Percentiles rank a stretch among this genome's conserved stretches.
These are phyloP conservation scores for Danielia oregonensis DNA, from an alignment of 805 yeast genomes.

Conservation along the genomic window DNA sequence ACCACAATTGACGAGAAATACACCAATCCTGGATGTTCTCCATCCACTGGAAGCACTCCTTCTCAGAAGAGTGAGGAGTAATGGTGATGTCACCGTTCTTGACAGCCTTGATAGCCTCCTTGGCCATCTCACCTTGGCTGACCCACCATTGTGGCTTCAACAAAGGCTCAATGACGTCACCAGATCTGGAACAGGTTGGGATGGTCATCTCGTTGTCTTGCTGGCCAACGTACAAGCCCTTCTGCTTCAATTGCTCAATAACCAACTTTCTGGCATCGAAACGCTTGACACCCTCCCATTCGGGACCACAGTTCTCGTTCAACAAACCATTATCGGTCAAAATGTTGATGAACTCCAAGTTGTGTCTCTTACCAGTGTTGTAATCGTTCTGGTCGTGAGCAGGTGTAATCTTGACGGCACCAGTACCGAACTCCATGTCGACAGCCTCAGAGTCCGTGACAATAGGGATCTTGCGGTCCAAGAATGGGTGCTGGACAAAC, in stretches of 20 bases:
- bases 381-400: constrained; percentile 98
- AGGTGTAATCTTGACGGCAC: constrained; percentile 99
- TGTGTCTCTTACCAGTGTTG: constrained; percentile 91
- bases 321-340: constrained; percentile 87
- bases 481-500: constrained; percentile 84
- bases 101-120: constrained; percentile 81
- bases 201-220: constrained; percentile 94
- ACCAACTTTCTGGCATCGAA: constrained; percentile 89
- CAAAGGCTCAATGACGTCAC: constrained; percentile 94
- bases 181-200: constrained; percentile 93
- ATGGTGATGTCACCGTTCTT: constrained; percentile 76
- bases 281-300: constrained; percentile 86
- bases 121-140: constrained; percentile 82
- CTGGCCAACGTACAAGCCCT: constrained; percentile 77
- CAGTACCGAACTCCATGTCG: constrained; percentile 99
- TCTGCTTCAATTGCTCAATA: constrained; percentile 70
- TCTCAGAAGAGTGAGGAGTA: constrained; percentile 84
- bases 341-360: constrained; percentile 83
- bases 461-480: constrained; percentile 82
- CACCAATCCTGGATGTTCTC: constrained; percentile 98
- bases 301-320: constrained; percentile 85
- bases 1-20: constrained; percentile 86
- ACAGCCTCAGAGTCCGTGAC: constrained; percentile 89
- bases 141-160: constrained; percentile 99
- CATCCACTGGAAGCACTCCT: constrained; percentile 93